A percentile compares a stretch with the other conserved stretches of the same genome.
These are phyloP conservation scores for Colletotrichum trifolii DNA, from an alignment of 2,329 filamentous ascomycete genomes.

Conservation along the genomic window DNA sequence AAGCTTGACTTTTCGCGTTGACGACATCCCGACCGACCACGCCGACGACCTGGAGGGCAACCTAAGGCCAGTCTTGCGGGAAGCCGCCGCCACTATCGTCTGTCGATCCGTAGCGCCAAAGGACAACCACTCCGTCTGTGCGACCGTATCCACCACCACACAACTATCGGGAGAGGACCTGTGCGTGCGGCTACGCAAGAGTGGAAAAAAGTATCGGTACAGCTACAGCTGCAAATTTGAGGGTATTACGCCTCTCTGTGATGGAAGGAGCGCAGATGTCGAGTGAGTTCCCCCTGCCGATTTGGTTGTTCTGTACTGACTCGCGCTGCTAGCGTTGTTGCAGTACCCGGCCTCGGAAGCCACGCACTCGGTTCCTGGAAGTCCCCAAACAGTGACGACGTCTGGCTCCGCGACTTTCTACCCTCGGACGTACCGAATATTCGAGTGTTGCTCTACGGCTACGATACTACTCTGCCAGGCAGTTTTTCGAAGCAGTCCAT, in stretches of 20 bases:
- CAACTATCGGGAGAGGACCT: no score
- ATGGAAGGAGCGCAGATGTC: conserved; percentile 28
- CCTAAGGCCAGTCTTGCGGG: no score
- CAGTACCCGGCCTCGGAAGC: conserved; percentile 44
- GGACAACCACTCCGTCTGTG: no score
- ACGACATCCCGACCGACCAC: no score
- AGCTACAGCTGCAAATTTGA: conserved; percentile 38
- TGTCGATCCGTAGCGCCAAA: no score
- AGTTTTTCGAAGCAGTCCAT: conserved; percentile 40
- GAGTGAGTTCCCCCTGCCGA: conserved; percentile 37
- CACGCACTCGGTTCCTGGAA: conserved; percentile 46
- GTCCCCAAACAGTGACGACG: conserved; percentile 37
- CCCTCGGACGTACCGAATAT: conserved; percentile 38
- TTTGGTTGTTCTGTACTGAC: conserved; percentile 13
- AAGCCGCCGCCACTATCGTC: no score
- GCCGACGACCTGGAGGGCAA: no score
- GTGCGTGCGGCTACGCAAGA: no score
- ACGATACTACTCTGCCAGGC: conserved; percentile 41
- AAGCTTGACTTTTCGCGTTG: no score
- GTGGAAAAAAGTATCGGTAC: no score
- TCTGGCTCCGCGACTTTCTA: conserved; percentile 46
- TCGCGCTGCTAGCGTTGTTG: conserved; percentile 40
- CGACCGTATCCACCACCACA: no score
- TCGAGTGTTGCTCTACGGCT: conserved; percentile 45
- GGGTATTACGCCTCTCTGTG: conserved; percentile 43